Conservation (phyloP, 495 filamentous ascomycete species). For the Tuber microsphaerosporum region DNA sequence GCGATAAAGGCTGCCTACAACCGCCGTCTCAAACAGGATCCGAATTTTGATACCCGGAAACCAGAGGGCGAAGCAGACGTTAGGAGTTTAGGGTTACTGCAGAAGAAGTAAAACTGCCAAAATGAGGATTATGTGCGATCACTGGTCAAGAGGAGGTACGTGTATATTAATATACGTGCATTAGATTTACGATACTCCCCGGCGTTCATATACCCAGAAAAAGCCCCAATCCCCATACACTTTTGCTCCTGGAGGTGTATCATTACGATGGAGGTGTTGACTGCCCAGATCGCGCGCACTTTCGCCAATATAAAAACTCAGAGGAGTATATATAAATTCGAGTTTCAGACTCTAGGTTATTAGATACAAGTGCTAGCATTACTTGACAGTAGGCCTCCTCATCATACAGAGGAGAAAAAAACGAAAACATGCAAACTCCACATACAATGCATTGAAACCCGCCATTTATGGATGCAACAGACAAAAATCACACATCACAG, state of each 20-base stretch:
- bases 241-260: not conserved
- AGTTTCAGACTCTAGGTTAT: not conserved
- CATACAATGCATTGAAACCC: not conserved
- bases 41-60: conserved; percentile 66
- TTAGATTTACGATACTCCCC: not conserved
- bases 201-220: not conserved
- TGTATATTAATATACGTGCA: not conserved
- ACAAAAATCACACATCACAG: conserved; percentile 20
- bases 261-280: not conserved
- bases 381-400: not conserved
- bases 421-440: not conserved
- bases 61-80: conserved; percentile 38
- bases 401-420: conserved; percentile 5
- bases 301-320: not conserved
- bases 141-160: not conserved
- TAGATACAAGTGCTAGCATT: not conserved
- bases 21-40: conserved; percentile 65
- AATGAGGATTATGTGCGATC: not conserved
- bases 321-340: not conserved
- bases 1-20: conserved; percentile 81
- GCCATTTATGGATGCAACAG: not conserved
- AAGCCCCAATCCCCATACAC: not conserved
- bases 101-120: conserved; percentile 13
- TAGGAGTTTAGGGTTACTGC: conserved; percentile 46
- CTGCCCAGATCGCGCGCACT: not conserved